Conservation (phyloP, 768 basidiomycete species). For the Hydnum rufescens region DNA sequence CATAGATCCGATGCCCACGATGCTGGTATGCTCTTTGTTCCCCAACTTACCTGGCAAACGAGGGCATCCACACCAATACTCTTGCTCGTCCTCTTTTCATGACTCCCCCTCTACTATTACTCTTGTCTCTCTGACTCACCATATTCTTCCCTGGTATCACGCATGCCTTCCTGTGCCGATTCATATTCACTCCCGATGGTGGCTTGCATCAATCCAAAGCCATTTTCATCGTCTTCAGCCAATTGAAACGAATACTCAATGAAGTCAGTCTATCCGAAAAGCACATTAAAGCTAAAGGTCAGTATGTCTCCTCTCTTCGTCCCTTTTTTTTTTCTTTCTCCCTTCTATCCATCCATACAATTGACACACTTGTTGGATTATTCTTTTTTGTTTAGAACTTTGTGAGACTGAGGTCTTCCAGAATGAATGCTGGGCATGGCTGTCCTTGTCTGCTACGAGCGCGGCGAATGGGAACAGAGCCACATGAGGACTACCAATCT, state of each 20-base stretch:
- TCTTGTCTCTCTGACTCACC: constrained; percentile 24
- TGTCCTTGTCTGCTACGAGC: too few relatives aligned
- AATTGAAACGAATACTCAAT: too few relatives aligned
- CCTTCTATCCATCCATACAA: too few relatives aligned
- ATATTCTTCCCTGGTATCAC: constrained; percentile 38
- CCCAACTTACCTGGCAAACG: constrained; percentile 33
- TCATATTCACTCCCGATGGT: background rate
- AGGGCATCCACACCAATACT: too few relatives aligned
- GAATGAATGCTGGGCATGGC: too few relatives aligned
- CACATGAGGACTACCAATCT: constrained; percentile 26
- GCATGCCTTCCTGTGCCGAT: constrained; percentile 15
- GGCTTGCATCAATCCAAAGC: background rate
- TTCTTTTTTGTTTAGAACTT: constrained; percentile 15
- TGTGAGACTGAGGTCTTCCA: too few relatives aligned
- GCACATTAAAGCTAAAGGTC: constrained; percentile 36
- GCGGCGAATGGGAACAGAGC: constrained; percentile 17
- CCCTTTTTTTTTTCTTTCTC: background rate
- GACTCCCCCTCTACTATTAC: constrained; percentile 17
- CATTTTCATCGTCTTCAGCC: constrained; percentile 14
- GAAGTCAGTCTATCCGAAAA: constrained; percentile 38
- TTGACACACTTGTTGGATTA: background rate
- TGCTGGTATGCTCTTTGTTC: constrained; percentile 30
- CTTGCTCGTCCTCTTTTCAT: constrained; percentile 28
- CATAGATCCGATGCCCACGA: too few relatives aligned
- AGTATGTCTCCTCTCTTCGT: background rate